Percentiles rank a stretch among this genome's conserved stretches.
Evolutionary conservation across 208 protist species (phyloP).

Genomic region (Borovskyia barvae): DNA sequence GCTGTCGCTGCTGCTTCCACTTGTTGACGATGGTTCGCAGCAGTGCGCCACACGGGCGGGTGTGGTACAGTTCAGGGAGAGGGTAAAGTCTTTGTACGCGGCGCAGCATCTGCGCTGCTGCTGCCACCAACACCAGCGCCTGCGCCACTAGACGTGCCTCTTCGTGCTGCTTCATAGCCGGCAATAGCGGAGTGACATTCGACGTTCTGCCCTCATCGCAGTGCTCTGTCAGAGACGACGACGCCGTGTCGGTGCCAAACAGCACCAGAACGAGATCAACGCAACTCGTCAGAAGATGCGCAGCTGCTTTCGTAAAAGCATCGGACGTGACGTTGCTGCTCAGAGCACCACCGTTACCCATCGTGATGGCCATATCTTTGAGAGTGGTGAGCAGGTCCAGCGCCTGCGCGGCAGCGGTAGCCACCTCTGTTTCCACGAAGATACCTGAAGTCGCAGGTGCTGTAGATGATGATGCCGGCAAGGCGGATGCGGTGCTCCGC

Average conservation of each 20-base stretch:
- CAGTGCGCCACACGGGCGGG: slow-evolving; percentile 45
- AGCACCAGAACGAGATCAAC: slow-evolving; percentile 20
- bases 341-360: slow-evolving; percentile 21
- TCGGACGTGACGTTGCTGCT: slow-evolving; percentile 26
- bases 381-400: slow-evolving; percentile 33
- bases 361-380: slow-evolving; percentile 28
- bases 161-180: background rate
- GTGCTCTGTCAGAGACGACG: too few species aligned
- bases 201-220: too few species aligned
- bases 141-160: slow-evolving; percentile 25
- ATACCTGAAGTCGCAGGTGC: background rate
- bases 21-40: slow-evolving; percentile 49
- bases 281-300: slow-evolving; percentile 37
- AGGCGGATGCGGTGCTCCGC: too few species aligned
- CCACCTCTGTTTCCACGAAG: too few species aligned
- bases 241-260: background rate
- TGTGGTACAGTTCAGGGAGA: slow-evolving; percentile 19
- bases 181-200: too few species aligned
- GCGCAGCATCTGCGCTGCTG: slow-evolving; percentile 37
- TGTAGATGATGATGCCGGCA: too few species aligned
- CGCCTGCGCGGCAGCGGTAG: background rate
- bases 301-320: slow-evolving; percentile 46
- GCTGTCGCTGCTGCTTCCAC: slow-evolving; percentile 26
- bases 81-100: slow-evolving; percentile 32
- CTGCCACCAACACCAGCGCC: slow-evolving; percentile 36